Evolutionary conservation across 495 filamentous ascomycete genomes (phyloP), one percentile per base, ranked within the genome.

Genomic region (Penicillium antarcticum): DNA sequence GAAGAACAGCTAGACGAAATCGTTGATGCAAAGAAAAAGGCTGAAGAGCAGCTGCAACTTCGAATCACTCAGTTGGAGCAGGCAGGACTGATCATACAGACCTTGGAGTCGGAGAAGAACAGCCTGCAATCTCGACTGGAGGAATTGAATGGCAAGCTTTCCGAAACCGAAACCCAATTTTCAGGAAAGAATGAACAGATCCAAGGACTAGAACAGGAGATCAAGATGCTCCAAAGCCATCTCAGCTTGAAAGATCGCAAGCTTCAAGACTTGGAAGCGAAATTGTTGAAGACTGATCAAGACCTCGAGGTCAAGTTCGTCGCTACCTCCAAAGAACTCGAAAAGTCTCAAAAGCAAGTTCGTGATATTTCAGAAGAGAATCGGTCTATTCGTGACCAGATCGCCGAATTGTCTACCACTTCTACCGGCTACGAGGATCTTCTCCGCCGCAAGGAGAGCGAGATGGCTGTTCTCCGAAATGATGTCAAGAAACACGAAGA

Each of bases 371-470:
- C 83, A 4, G 85, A 82, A 6, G 92, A 97, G 55, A 95, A 97
- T 58, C 81, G 83, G 12, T 81, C 87, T n/a, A 80, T 95, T 24
- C 81, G 92, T 12, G 83, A 92, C 52, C 91, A 97, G 56, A 81
- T 98, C 34, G 79, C 86, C 0, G 87, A 96, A 57, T 77, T 98
- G 9, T 92, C 94, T 2, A 81, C 87, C 19, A 97, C 95, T 0
- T 97, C 94, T 0, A 95, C 92, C 1, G 84, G 87, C 56, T 98
- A 95, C 53, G 94, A 97, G 64, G 94, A 97, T 60, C 80, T 97
- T 44, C 84, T 98, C 14, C 75, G 90, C 18, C 85, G 87, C 43
- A 97, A 97, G 65, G 95, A 98, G 60, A 96, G 92, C 67, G 94
- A 98, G 60, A 76, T 97, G 34, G 80, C 86, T 1, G 76, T 97